Percentiles rank a stretch among this genome's conserved stretches.
Evolutionary conservation across 495 filamentous ascomycete genomes (phyloP).

Genomic region (Penicillium turbatum): DNA sequence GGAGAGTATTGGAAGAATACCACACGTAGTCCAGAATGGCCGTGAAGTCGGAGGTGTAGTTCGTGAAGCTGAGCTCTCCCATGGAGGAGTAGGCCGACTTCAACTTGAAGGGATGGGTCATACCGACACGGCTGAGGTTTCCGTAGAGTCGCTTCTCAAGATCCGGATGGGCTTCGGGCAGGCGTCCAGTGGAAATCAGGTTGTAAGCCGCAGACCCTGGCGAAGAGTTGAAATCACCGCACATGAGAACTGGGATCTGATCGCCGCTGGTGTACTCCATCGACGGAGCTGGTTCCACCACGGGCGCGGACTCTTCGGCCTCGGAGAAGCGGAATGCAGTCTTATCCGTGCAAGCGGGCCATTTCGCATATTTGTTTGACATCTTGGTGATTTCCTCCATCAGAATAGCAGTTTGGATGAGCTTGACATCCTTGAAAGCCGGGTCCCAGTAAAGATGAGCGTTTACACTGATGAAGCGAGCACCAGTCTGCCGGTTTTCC

Average conservation of each 20-base stretch:
- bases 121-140: constrained; percentile 84
- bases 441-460: constrained; percentile 95
- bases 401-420: constrained; percentile 89
- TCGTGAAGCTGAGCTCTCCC: constrained; percentile 87
- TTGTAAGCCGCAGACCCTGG: constrained; percentile 83
- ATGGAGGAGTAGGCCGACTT: constrained; percentile 77
- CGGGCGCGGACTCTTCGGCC: constrained; percentile 49
- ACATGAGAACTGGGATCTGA: constrained; percentile 86
- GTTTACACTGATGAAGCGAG: constrained; percentile 86
- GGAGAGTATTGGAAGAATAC: constrained; percentile 88
- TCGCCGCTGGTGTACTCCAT: constrained; percentile 76
- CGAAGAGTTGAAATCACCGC: constrained; percentile 93
- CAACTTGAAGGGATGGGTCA: constrained; percentile 89
- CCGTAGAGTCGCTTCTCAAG: constrained; percentile 73
- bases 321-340: constrained; percentile 62
- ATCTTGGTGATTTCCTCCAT: constrained; percentile 84
- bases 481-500: constrained; percentile 82
- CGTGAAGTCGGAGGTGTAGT: constrained; percentile 88
- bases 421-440: constrained; percentile 83
- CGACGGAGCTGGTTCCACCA: constrained; percentile 56
- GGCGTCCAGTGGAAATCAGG: constrained; percentile 68
- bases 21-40: constrained; percentile 95
- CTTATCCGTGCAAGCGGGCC: constrained; percentile 75
- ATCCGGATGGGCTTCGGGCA: constrained; percentile 71
- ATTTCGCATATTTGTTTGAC: constrained; percentile 75